Percentiles rank a stretch among this genome's conserved stretches.
These are phyloP conservation scores for Penstemon newberryi DNA, from an alignment of 257 asterid species.

Conservation along the genomic window DNA sequence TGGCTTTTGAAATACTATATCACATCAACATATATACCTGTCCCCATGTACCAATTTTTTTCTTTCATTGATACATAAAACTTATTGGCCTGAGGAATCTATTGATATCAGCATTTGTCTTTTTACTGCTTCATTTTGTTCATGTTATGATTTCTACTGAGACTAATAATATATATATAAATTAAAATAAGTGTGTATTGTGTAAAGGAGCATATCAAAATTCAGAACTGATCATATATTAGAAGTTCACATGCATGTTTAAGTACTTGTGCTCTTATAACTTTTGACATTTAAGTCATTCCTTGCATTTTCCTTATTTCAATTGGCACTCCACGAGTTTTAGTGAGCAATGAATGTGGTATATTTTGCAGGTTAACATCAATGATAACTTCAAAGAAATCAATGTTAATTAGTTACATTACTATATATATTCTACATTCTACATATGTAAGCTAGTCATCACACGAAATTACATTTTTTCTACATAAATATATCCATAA, in stretches of 20 bases:
- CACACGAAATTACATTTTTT: no score
- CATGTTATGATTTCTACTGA: not conserved
- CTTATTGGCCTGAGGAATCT: slow-evolving; percentile 19
- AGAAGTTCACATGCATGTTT: slow-evolving; percentile 17
- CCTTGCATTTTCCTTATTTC: not conserved
- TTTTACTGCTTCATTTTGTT: slow-evolving; percentile 14
- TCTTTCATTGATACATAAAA: slow-evolving; percentile 6
- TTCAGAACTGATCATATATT: not conserved
- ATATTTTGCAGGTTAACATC: not conserved
- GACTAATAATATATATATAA: not conserved
- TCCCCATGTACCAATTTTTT: not conserved
- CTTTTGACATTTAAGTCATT: not conserved
- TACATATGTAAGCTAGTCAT: no score
- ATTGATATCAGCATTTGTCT: slow-evolving; percentile 20
- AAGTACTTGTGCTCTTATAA: slow-evolving; percentile 17
- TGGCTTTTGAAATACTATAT: slow-evolving; percentile 27
- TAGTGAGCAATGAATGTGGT: not conserved
- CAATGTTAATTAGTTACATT: no score
- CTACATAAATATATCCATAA: no score
- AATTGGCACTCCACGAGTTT: not conserved
- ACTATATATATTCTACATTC: no score
- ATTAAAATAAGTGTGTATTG: not conserved
- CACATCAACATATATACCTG: slow-evolving; percentile 32
- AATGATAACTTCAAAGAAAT: not conserved
- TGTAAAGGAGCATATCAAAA: not conserved